Evolutionary conservation across 768 basidiomycete species (phyloP).

Genomic region (Kondoa subrosea): DNA sequence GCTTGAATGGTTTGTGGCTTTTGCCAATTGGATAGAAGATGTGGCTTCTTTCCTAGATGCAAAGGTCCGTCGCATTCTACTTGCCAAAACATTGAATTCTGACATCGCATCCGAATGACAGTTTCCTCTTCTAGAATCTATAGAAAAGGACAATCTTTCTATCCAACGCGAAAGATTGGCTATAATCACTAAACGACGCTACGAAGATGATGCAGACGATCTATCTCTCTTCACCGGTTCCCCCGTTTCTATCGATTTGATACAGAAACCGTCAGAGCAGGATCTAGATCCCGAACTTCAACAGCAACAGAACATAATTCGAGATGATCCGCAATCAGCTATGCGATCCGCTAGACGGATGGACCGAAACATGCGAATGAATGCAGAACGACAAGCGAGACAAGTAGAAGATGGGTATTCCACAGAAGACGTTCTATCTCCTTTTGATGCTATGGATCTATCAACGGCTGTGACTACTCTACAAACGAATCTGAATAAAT

Average conservation of each 20-base stretch:
- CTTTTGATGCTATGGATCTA: slow-evolving; percentile 18
- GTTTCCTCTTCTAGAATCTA: slow-evolving; percentile 34
- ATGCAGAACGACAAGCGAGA: background rate
- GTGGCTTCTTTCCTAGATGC: slow-evolving; percentile 36
- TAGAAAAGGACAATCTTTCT: slow-evolving; percentile 31
- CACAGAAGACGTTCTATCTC: slow-evolving; percentile 20
- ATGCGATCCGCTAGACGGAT: slow-evolving; percentile 26
- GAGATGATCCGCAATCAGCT: slow-evolving; percentile 29
- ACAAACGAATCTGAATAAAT: background rate
- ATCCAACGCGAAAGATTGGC: slow-evolving; percentile 25
- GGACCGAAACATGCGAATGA: slow-evolving; percentile 27
- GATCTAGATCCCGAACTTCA: background rate
- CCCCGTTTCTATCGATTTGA: slow-evolving; percentile 11
- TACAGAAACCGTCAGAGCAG: slow-evolving; percentile 2
- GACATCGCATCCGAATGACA: slow-evolving; percentile 10
- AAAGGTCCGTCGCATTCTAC: slow-evolving; percentile 31
- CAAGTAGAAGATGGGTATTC: slow-evolving; percentile 23
- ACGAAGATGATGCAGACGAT: slow-evolving; percentile 26
- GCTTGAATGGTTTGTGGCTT: slow-evolving; percentile 35
- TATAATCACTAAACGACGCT: slow-evolving; percentile 24
- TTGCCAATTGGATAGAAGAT: slow-evolving; percentile 35
- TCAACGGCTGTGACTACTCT: slow-evolving; percentile 9
- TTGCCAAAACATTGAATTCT: background rate
- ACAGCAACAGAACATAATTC: slow-evolving; percentile 15
- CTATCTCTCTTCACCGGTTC: slow-evolving; percentile 26